Evolutionary conservation across 345 rosid genomes (phyloP).

Genomic region (Bruguiera gymnorhiza): DNA sequence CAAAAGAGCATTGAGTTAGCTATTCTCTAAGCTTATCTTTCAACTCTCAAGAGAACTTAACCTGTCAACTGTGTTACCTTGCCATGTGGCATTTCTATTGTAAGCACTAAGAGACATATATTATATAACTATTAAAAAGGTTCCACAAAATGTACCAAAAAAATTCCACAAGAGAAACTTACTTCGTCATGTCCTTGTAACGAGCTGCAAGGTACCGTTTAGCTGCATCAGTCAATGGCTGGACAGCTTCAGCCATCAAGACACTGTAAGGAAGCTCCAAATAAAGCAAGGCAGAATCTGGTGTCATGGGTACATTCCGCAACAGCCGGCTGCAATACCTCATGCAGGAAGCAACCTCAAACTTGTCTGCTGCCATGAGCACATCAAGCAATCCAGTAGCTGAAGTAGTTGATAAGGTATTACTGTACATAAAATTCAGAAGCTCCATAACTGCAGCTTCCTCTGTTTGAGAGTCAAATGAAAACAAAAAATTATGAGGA

Average conservation of each 20-base stretch:
- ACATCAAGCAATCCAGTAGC: conserved; percentile 95
- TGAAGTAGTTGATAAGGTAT: conserved; percentile 52
- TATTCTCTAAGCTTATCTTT: too few relatives aligned
- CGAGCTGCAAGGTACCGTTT: conserved; percentile 86
- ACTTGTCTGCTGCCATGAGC: conserved; percentile 99
- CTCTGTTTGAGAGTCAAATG: conserved; percentile 50
- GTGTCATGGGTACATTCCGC: conserved; percentile 80
- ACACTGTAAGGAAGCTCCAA: conserved; percentile 98
- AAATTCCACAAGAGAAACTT: conserved; percentile 16
- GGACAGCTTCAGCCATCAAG: conserved; percentile 98
- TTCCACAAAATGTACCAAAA: neutral
- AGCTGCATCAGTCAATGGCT: conserved; percentile 94
- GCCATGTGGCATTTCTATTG: neutral
- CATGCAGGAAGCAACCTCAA: conserved; percentile 99
- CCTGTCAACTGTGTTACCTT: too few relatives aligned
- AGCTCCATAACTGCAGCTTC: conserved; percentile 98
- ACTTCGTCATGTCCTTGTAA: conserved; percentile 92
- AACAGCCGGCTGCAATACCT: conserved; percentile 80
- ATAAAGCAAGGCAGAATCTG: conserved; percentile 94
- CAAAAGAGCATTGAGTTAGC: neutral
- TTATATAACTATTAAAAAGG: too few relatives aligned
- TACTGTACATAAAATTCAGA: conserved; percentile 92
- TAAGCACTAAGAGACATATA: neutral
- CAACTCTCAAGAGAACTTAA: too few relatives aligned
- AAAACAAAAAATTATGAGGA: conserved; percentile 7